phyloP scores from a whole-genome alignment of 1,139 yeast genomes.

The Lodderomyces orthopsilosis region DNA sequence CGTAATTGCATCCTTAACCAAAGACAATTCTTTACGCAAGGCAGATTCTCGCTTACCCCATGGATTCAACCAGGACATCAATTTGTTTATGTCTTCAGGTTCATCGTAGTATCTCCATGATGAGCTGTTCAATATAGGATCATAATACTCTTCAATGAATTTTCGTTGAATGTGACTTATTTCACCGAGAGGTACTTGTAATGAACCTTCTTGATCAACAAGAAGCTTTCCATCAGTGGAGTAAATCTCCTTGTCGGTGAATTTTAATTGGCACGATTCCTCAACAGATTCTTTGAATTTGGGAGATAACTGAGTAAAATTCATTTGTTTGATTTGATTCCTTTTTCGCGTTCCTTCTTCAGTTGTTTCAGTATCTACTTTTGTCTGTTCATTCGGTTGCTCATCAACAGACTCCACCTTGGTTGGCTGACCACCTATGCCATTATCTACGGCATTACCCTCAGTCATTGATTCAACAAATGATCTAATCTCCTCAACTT shows the following conservation, averaged over 20 bases:
- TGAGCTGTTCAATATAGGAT: conserved; percentile 46
- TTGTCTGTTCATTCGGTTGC: neutral
- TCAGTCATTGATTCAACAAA: conserved; percentile 6
- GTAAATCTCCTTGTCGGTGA: conserved; percentile 18
- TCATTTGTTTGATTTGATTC: conserved; percentile 16
- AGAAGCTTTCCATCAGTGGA: conserved; percentile 17
- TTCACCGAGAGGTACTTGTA: conserved; percentile 22
- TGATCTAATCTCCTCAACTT: conserved; percentile 7
- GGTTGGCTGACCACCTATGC: neutral
- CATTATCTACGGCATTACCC: conserved; percentile 8
- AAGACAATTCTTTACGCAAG: conserved; percentile 59
- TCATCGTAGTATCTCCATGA: conserved; percentile 75
- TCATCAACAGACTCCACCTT: neutral
- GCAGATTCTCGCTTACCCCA: conserved; percentile 75
- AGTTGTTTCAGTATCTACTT: conserved; percentile 6
- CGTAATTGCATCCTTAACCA: conserved; percentile 52
- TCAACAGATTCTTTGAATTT: conserved; percentile 20
- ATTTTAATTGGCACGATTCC: conserved; percentile 19
- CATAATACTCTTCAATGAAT: conserved; percentile 63
- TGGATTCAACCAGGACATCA: conserved; percentile 67
- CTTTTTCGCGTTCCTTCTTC: conserved; percentile 3
- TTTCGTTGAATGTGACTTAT: conserved; percentile 58
- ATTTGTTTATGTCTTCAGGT: conserved; percentile 53
- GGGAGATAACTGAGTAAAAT: conserved; percentile 18
- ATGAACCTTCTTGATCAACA: conserved; percentile 46